These are phyloP conservation scores for Monosporascus sp. DNA, from an alignment of 2,329 filamentous ascomycete genomes.

Conservation along the genomic window DNA sequence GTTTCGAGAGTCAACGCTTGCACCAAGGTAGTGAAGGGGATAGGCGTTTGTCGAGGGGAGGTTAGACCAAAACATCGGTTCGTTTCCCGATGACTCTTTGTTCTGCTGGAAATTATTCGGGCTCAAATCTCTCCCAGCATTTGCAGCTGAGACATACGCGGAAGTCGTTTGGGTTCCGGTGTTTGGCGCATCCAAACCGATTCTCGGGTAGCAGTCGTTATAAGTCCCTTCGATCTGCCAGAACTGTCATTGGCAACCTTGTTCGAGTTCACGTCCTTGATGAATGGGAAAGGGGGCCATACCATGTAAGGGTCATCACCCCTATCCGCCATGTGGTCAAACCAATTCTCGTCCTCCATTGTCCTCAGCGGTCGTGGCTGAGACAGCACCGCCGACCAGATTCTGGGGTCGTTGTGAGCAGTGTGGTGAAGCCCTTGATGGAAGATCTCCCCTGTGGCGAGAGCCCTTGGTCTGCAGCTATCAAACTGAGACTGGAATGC, in stretches of 20 bases:
- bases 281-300: slow-evolving; percentile 5
- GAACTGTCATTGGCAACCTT: slow-evolving; percentile 7
- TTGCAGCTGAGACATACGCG: slow-evolving; percentile 24
- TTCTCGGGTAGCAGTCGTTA: slow-evolving; percentile 8
- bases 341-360: slow-evolving; percentile 18
- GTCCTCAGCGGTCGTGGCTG: slow-evolving; percentile 11
- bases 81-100: slow-evolving; percentile 22
- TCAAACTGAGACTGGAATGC: slow-evolving; percentile 17
- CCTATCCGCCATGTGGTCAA: slow-evolving; percentile 17
- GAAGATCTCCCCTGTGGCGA: slow-evolving; percentile 1
- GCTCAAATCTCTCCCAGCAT: slow-evolving; percentile 20
- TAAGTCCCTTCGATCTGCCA: slow-evolving; percentile 18
- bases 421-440: background rate
- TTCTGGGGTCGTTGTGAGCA: background rate
- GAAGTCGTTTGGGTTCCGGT: slow-evolving; percentile 20
- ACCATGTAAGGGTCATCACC: slow-evolving; percentile 20
- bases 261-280: background rate
- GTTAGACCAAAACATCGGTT: slow-evolving; percentile 18
- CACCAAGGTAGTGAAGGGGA: background rate
- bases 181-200: slow-evolving; percentile 15
- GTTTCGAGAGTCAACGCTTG: slow-evolving; percentile 1
- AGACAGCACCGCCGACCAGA: slow-evolving; percentile 12
- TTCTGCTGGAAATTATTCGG: slow-evolving; percentile 24
- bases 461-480: slow-evolving; percentile 7
- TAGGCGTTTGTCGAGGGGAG: slow-evolving; percentile 20